These are phyloP conservation scores for Plasmodium vivax DNA, from an alignment of 169 alveolate genomes.

Conservation along the genomic window DNA sequence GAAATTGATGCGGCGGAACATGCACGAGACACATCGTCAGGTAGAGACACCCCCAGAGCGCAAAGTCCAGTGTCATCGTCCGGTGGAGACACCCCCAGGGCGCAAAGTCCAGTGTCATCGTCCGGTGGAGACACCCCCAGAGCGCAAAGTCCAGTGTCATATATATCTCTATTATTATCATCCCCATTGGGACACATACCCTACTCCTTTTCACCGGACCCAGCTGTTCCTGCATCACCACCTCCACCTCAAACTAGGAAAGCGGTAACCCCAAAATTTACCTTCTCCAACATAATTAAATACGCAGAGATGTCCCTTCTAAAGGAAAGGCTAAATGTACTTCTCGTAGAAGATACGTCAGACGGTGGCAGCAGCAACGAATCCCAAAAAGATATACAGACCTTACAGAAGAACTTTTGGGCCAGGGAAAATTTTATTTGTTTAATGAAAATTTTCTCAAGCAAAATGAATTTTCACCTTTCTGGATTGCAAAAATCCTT, in stretches of 20 bases:
- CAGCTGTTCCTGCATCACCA: neutral
- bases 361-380: neutral
- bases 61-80: neutral
- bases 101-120: neutral
- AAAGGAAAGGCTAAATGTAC: neutral
- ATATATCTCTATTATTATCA: neutral
- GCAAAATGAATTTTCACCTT: slow-evolving; percentile 7
- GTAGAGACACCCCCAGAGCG: neutral
- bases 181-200: neutral
- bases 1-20: neutral
- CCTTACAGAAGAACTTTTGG: neutral
- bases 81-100: neutral
- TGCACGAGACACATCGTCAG: neutral
- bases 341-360: neutral
- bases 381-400: neutral
- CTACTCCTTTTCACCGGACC: neutral
- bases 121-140: neutral
- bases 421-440: slow-evolving; percentile 2
- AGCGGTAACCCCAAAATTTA: neutral
- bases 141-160: neutral
- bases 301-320: slow-evolving; percentile 6
- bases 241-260: neutral
- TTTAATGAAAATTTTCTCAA: slow-evolving; percentile 29
- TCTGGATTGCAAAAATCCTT: neutral
- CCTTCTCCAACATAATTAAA: slow-evolving; percentile 34